Evolutionary conservation across 2,329 filamentous ascomycete species (phyloP).

Genomic region (Penicillium sp.): DNA sequence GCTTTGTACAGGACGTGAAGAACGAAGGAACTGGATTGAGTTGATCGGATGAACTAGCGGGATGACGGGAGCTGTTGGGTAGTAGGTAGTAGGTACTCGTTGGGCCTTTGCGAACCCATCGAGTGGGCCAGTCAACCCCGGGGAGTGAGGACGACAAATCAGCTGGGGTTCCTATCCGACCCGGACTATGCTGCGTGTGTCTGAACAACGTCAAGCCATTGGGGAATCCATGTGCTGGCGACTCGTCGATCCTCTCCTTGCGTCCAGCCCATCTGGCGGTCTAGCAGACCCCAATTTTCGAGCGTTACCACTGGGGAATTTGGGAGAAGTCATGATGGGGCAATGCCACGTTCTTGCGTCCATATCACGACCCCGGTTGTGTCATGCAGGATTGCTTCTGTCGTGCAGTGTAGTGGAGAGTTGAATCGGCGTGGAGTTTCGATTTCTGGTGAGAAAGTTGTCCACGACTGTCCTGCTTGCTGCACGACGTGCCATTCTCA

Average conservation of each 20-base stretch:
- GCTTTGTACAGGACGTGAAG: slow-evolving; percentile 5
- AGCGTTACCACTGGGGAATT: background rate
- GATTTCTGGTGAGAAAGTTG: background rate
- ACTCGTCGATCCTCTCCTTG: slow-evolving; percentile 26
- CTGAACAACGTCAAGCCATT: slow-evolving; percentile 16
- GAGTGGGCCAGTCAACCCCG: slow-evolving; percentile 14
- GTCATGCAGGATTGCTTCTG: slow-evolving; percentile 9
- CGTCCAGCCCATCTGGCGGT: slow-evolving; percentile 26
- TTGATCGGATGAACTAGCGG: slow-evolving; percentile 1
- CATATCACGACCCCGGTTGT: background rate
- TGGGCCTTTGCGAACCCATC: slow-evolving; percentile 6
- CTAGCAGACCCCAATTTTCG: slow-evolving; percentile 15
- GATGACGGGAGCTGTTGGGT: background rate
- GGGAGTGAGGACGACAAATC: slow-evolving; percentile 14
- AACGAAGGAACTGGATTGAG: slow-evolving; percentile 5
- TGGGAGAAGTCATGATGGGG: slow-evolving; percentile 9
- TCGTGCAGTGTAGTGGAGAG: slow-evolving; percentile 2
- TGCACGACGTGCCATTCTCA: background rate
- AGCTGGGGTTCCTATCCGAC: slow-evolving; percentile 12
- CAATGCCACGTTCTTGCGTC: slow-evolving; percentile 5
- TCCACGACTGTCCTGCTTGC: background rate
- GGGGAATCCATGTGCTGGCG: slow-evolving; percentile 17
- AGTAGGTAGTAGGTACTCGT: background rate
- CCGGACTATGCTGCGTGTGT: slow-evolving; percentile 17
- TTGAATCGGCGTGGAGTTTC: background rate